A percentile compares a stretch with the other conserved stretches of the same genome.
phyloP scores from a whole-genome alignment of 306 rosid species.

The Arachis hypogaea region DNA sequence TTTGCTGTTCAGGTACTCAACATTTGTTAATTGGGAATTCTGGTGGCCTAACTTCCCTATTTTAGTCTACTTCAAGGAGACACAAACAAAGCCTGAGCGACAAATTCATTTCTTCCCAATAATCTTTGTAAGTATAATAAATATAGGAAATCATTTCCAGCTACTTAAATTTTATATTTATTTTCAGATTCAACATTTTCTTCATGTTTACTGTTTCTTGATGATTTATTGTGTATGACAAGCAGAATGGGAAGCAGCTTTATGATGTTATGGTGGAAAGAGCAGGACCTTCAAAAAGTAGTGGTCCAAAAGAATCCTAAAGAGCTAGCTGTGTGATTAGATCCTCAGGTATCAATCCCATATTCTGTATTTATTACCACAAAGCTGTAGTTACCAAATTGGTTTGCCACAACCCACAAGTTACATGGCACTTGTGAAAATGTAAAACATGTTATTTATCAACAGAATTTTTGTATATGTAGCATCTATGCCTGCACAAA shows the following conservation, averaged over 20 bases:
- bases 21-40: conserved; percentile 95
- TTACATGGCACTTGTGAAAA: not conserved
- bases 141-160: conserved; percentile 21
- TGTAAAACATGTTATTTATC: not conserved
- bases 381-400: too few relatives aligned
- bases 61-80: conserved; percentile 92
- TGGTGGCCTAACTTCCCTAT: conserved; percentile 98
- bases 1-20: conserved; percentile 66
- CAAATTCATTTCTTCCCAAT: conserved; percentile 95
- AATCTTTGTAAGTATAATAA: conserved; percentile 71
- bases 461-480: conserved; percentile 6
- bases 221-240: conserved; percentile 37
- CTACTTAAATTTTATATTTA: conserved; percentile 10
- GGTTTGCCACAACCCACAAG: conserved; percentile 5
- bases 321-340: conserved; percentile 35
- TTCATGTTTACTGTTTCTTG: conserved; percentile 30
- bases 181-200: conserved; percentile 30
- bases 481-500: not conserved
- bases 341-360: conserved; percentile 24
- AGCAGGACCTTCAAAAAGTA: conserved; percentile 89
- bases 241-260: conserved; percentile 93
- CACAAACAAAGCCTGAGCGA: conserved; percentile 92
- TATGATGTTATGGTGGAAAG: conserved; percentile 92
- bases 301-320: conserved; percentile 64
- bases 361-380: not conserved